Evolutionary conservation across 179 eudicot species (phyloP), one percentile per base, ranked within the genome.

Genomic region (Beta lomatogona): DNA sequence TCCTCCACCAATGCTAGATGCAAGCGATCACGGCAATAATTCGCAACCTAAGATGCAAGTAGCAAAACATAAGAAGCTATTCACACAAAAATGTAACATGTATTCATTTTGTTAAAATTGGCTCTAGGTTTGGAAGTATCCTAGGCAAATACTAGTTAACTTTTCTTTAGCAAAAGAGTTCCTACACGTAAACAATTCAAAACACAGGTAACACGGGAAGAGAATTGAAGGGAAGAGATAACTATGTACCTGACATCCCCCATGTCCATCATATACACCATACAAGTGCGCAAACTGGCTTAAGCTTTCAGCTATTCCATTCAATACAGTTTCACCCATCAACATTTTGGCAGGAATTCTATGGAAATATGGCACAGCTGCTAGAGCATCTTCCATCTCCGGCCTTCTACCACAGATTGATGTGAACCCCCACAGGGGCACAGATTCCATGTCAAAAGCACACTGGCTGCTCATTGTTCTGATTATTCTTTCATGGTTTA

Each of bases 191-290:
- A 15, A 54, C 19, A 50, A 68, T 4, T 7, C 28, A 36, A 71
- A 36, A 69, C 4, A 52, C 22, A 82, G 3, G 45, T 16, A 48
- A 59, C 4, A 75, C 28, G 60, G 6, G 77, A 74, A 46, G 41
- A 78, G 22, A 41, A 60, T 14, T 65, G n/a, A 78, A 53, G 25
- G 73, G 41, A 80, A 83, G 77, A 74, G 72, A 73, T 18, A 16
- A 16, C 3, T 50, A 46, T 48, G 54, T 82, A 91, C 95, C 93
- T 92, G 93, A 75, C 81, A 81, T 28, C 95, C 95, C 54, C 95
- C 95, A 71, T 91, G 95, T 36, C 95, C 95, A 83, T 92, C 95
- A 87, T 90, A 92, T 81, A 92, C 95, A 78, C 92, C 91, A 83
- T 85, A 91, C 48, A 92, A 86, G 81, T 89, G 88, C 57, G 79